These are phyloP conservation scores for Pichia kluyveri DNA, from an alignment of 805 yeast species.

Conservation along the genomic window DNA sequence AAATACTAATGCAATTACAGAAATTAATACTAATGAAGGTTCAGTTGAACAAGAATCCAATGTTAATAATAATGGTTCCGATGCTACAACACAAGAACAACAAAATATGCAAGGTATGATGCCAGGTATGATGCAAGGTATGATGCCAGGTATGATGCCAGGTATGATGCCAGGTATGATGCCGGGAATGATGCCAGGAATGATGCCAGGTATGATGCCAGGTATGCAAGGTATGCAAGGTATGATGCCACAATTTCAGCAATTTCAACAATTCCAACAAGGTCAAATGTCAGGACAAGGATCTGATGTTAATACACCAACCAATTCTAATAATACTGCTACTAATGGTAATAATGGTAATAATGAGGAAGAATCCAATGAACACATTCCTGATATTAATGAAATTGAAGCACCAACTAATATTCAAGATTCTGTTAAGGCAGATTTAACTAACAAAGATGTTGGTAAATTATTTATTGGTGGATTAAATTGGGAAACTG, in stretches of 20 bases:
- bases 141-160: slow-evolving; percentile 3
- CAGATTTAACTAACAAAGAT: slow-evolving; percentile 50
- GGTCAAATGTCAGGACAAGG: background rate
- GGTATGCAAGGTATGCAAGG: slow-evolving; percentile 4
- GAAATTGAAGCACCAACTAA: slow-evolving; percentile 8
- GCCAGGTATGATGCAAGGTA: background rate
- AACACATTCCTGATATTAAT: slow-evolving; percentile 8
- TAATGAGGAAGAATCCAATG: background rate
- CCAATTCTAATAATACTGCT: background rate
- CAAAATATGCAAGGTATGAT: background rate
- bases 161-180: slow-evolving; percentile 6
- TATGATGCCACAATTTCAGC: slow-evolving; percentile 11
- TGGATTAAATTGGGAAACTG: slow-evolving; percentile 96
- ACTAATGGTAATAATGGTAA: background rate
- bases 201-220: slow-evolving; percentile 1
- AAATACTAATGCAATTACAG: background rate
- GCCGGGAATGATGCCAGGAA: slow-evolving; percentile 1
- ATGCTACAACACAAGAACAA: slow-evolving; percentile 1
- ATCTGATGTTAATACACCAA: background rate
- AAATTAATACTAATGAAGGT: background rate
- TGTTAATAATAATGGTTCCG: background rate
- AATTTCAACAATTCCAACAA: slow-evolving; percentile 1
- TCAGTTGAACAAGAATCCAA: background rate
- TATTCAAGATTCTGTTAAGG: slow-evolving; percentile 28
- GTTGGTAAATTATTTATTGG: slow-evolving; percentile 93